Evolutionary conservation across 495 filamentous ascomycete genomes (phyloP).

Genomic region (Lentithecium fluviatile): DNA sequence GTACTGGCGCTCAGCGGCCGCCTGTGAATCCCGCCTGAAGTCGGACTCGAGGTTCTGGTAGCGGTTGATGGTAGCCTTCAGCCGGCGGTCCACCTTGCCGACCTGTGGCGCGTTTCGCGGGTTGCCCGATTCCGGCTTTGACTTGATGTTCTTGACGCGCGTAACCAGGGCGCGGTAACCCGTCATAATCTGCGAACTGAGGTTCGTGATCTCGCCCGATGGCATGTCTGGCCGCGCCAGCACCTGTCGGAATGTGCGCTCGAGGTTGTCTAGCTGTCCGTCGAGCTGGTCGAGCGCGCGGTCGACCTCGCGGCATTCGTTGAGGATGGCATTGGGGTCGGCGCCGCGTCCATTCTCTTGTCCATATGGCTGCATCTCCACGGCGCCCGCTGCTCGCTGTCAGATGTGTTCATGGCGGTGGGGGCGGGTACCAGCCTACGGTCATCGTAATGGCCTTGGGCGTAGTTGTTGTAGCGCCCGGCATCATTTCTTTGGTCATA

Average conservation of each 20-base stretch:
- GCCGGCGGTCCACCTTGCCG: slow-evolving; percentile 69
- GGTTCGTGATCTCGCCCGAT: slow-evolving; percentile 52
- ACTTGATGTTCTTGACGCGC: slow-evolving; percentile 75
- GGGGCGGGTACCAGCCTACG: slow-evolving; percentile 30
- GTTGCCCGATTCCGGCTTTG: slow-evolving; percentile 68
- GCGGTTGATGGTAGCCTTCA: slow-evolving; percentile 72
- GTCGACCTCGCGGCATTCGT: slow-evolving; percentile 78
- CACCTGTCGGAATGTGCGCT: slow-evolving; percentile 40
- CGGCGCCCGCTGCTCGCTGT: slow-evolving; percentile 27
- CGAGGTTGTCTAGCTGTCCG: slow-evolving; percentile 59
- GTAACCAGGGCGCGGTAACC: slow-evolving; percentile 72
- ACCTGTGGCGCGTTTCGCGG: slow-evolving; percentile 73
- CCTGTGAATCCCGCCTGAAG: slow-evolving; percentile 73
- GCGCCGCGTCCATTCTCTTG: slow-evolving; percentile 11
- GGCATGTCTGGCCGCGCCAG: slow-evolving; percentile 34
- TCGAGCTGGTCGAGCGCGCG: slow-evolving; percentile 74
- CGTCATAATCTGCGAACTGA: slow-evolving; percentile 72
- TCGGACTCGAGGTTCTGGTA: slow-evolving; percentile 75
- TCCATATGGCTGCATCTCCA: slow-evolving; percentile 46
- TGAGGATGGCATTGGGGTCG: slow-evolving; percentile 68
- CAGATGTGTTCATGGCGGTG: neutral
- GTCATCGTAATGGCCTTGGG: slow-evolving; percentile 33
- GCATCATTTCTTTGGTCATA: slow-evolving; percentile 52
- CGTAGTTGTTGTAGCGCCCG: slow-evolving; percentile 40
- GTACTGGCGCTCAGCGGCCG: slow-evolving; percentile 84